Evolutionary conservation across 352 stramenopile genomes (phyloP).

Genomic region (Globisporangium spiculum): DNA sequence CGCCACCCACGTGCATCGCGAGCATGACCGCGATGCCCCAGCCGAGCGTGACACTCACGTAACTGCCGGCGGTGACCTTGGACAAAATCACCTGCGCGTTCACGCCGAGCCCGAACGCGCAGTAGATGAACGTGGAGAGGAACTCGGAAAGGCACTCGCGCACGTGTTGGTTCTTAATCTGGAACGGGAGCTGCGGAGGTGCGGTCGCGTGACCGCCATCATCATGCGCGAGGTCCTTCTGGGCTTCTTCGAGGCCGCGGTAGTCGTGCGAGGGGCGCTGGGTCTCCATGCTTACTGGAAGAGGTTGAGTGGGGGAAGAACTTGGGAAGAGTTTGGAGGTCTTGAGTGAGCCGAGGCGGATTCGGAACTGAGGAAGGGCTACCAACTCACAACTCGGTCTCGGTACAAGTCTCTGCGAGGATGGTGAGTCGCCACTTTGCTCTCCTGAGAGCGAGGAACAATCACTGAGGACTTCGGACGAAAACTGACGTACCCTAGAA

Average conservation of each 20-base stretch:
- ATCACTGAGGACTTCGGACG: not conserved
- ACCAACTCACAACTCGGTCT: not conserved
- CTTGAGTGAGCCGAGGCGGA: constrained; percentile 1
- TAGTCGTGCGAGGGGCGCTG: constrained; percentile 15
- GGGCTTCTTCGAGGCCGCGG: constrained; percentile 22
- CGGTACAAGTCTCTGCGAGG: not conserved
- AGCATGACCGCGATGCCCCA: constrained; percentile 46
- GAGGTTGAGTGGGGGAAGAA: not conserved
- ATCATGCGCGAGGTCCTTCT: constrained; percentile 20
- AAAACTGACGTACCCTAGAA: no score
- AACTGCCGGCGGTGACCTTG: constrained; percentile 14
- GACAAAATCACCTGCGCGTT: constrained; percentile 28
- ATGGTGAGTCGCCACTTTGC: not conserved
- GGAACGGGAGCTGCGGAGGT: constrained; percentile 18
- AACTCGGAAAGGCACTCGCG: constrained; percentile 44
- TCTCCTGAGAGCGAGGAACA: not conserved
- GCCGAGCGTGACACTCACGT: constrained; percentile 28
- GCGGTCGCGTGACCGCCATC: not conserved
- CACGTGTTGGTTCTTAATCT: constrained; percentile 24
- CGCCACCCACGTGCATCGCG: constrained; percentile 30
- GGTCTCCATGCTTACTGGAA: not conserved
- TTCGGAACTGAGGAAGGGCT: not conserved
- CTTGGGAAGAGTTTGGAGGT: not conserved
- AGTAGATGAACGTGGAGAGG: constrained; percentile 33
- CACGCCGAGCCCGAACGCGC: constrained; percentile 26